Percentiles rank a stretch among this genome's conserved stretches.
These are phyloP conservation scores for Thalassiosira delicatula DNA, from an alignment of 352 stramenopile genomes.

Conservation along the genomic window DNA sequence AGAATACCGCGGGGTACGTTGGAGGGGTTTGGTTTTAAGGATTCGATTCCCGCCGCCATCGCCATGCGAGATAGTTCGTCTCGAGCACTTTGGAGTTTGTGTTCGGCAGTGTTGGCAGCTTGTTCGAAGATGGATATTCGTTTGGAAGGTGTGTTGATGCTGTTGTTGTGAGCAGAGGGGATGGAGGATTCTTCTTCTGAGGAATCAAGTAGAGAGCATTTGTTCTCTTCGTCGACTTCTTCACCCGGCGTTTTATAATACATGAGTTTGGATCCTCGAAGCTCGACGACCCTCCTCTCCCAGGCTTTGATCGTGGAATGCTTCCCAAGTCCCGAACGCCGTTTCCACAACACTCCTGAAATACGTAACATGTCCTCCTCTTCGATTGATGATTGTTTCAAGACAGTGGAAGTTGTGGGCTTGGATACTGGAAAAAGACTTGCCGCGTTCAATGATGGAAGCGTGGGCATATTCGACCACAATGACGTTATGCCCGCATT, in stretches of 20 bases:
- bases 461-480: conserved; percentile 9
- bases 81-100: too few species aligned
- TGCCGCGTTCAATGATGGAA: conserved; percentile 36
- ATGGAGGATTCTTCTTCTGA: too few species aligned
- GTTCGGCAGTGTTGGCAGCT: conserved; percentile 46
- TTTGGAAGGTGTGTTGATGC: too few species aligned
- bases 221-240: too few species aligned
- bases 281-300: conserved; percentile 74
- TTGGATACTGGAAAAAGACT: conserved; percentile 29
- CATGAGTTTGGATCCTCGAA: conserved; percentile 67
- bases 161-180: too few species aligned
- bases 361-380: too few species aligned
- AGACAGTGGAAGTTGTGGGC: too few species aligned
- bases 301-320: conserved; percentile 69
- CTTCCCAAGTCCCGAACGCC: conserved; percentile 76
- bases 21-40: conserved; percentile 18
- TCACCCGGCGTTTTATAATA: conserved; percentile 78
- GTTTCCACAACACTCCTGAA: conserved; percentile 79
- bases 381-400: too few species aligned
- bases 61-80: too few species aligned
- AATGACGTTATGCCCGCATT: too few species aligned
- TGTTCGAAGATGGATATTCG: conserved; percentile 35
- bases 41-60: conserved; percentile 31
- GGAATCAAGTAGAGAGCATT: too few species aligned
- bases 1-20: conserved; percentile 67